Evolutionary conservation across 805 yeast genomes (phyloP), one percentile per base, ranked within the genome.

Genomic region (Yamadazyma nakazawae): DNA sequence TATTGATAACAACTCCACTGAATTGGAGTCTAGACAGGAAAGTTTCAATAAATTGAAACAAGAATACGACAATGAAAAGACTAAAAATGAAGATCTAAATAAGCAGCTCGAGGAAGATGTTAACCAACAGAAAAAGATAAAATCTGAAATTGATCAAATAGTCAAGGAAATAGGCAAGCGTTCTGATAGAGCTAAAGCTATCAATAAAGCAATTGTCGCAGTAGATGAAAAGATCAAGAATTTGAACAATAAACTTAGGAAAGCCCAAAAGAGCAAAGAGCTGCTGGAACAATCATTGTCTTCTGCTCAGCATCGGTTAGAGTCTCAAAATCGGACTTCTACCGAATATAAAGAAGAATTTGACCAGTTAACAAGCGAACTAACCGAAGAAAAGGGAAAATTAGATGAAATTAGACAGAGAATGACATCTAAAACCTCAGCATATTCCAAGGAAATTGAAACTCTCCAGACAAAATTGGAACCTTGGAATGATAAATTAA

Each of bases 401-500:
- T 66, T 92, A 18, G 85, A 82, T 44, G 75, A 75, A 21, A 81
- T 91, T 11, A 80, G 90, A 56, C 54, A 72, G 7, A 80, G 79
- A 25, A 73, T 94, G 39, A 81, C 88, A 8, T 84, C 80, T 40
- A 88, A 88, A 60, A 92, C 98, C 0, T 75, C 81, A 10, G 81
- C 68, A 2, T 75, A 85, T 46, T 79, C 91, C 0, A 76, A 74
- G 8, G 77, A 86, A 56, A 85, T 91, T 43, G 85, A 80, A 53
- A 55, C 58, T 12, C 66, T 82, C 34, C 91, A 88, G 60, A 74
- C 72, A 7, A 74, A 84, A 49, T 66, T 89, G 6, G 91, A 87
- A 54, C 99, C 98, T 0, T 89, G 95, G 91, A 81, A 80, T 49
- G 83, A 78, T 24, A 76, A 81, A 52, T 67, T 90, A 26, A 82